Conservation (phyloP, 192 early-diverging fungal species). For the Backusella tarrabulga region DNA sequence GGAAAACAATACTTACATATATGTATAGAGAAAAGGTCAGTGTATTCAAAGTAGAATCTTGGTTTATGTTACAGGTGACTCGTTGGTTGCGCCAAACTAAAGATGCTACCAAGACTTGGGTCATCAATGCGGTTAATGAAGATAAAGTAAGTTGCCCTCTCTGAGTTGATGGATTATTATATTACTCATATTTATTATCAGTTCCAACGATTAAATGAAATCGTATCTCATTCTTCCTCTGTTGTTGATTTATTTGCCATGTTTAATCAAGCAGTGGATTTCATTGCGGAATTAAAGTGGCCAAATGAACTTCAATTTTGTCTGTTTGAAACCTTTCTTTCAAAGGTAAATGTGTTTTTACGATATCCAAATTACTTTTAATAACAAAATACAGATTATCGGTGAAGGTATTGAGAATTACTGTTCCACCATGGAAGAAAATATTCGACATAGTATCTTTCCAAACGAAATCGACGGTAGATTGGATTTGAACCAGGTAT, state of each 20-base stretch:
- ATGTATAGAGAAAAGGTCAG: slow-evolving; percentile 29
- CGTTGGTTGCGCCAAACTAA: slow-evolving; percentile 64
- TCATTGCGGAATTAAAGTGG: slow-evolving; percentile 66
- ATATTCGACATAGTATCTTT: slow-evolving; percentile 42
- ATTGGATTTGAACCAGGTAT: background rate
- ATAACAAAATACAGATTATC: slow-evolving; percentile 27
- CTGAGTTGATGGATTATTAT: background rate
- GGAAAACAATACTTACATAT: background rate
- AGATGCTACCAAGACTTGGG: slow-evolving; percentile 65
- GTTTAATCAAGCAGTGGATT: slow-evolving; percentile 74
- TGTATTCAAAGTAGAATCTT: slow-evolving; percentile 66
- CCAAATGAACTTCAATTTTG: slow-evolving; percentile 59
- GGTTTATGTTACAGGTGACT: slow-evolving; percentile 67
- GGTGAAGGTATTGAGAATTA: slow-evolving; percentile 65
- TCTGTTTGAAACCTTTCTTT: slow-evolving; percentile 61
- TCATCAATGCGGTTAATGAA: slow-evolving; percentile 55
- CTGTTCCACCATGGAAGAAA: slow-evolving; percentile 46
- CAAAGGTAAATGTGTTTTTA: slow-evolving; percentile 37
- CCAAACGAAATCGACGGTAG: slow-evolving; percentile 5
- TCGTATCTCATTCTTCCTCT: slow-evolving; percentile 67
- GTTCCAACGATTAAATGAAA: slow-evolving; percentile 55
- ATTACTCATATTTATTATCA: slow-evolving; percentile 14
- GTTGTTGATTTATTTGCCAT: slow-evolving; percentile 79
- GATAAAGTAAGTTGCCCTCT: slow-evolving; percentile 53
- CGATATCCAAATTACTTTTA: too few species aligned